phyloP scores from a whole-genome alignment of 2,329 filamentous ascomycete species.

The Chrysosporium queenslandicum region DNA sequence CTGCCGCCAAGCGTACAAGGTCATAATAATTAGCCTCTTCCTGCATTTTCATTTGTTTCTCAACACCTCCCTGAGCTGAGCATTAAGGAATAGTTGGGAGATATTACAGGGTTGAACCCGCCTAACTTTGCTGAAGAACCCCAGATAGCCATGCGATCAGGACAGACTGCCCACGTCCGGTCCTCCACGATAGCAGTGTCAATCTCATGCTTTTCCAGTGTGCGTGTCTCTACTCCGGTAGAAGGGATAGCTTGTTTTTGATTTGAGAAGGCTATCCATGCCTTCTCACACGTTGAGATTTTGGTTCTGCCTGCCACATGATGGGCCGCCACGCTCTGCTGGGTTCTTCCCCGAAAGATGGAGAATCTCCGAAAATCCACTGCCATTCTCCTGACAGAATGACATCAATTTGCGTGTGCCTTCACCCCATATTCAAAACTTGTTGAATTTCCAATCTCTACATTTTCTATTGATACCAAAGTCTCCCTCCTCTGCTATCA shows the following conservation, averaged over 20 bases:
- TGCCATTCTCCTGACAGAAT: background rate
- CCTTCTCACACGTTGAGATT: background rate
- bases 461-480: background rate
- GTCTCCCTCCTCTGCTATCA: too few relatives aligned
- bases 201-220: too few relatives aligned
- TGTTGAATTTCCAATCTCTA: too few relatives aligned
- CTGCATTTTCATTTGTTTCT: background rate
- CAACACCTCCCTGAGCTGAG: too few relatives aligned
- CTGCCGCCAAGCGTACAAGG: conserved; percentile 3
- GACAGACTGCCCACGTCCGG: background rate
- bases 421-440: too few relatives aligned
- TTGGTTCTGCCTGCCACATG: conserved; percentile 3
- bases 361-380: background rate
- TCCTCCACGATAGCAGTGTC: background rate
- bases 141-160: background rate
- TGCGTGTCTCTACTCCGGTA: too few relatives aligned
- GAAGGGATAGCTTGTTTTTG: too few relatives aligned
- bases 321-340: background rate
- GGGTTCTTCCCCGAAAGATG: background rate
- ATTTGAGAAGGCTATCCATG: too few relatives aligned
- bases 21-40: background rate
- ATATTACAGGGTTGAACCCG: conserved; percentile 1
- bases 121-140: background rate
- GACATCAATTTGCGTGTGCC: background rate
- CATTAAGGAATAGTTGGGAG: background rate